Evolutionary conservation across 2,329 filamentous ascomycete species (phyloP), one percentile per base, ranked within the genome.

Genomic region (Penicillium thymicola): DNA sequence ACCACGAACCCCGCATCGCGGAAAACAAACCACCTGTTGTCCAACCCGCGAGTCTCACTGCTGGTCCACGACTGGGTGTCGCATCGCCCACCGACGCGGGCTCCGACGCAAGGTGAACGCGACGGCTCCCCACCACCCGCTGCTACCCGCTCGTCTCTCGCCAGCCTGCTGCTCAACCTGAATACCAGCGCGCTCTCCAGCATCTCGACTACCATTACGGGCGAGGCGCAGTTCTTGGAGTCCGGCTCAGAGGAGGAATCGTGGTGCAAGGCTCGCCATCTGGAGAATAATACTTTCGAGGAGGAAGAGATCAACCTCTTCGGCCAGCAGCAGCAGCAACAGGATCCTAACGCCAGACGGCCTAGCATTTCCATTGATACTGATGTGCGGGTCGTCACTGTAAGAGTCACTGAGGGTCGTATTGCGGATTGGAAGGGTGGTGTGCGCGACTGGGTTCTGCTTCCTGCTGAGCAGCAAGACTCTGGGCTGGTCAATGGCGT

Each of bases 31-130:
- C 96, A 97, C 72, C 85, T 97, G 13, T 77, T 88, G 60, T 80
- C 83, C 36, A 99, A 99, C 72, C 89, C 92, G 0, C 88, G 89
- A 62, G 92, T 99, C 60, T 95, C 90, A 3, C 82, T 97, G 13
- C 85, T 97, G n/a, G 94, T 97, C 7, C 94, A 99, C 77, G 94
- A 97, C 77, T 99, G 92, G 94, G 89, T 96, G 57, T 96, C 91
- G 1, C 91, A 96, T 74, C 87, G 94, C 2, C 92, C 93, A 1
- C 90, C 91, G 0, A 92, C 89, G 8, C 85, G 89, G 51, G 78
- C 80, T 53, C 71, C 76, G 2, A 72, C 81, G 45, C 85, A 79
- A 7, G 82, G 79, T 65, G 78, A 71, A 57, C 81, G 79, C 59
- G 82, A 79, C 49, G 86, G 85, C 59, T 89, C 85, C 38, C 87